These are phyloP conservation scores for Flagelloscypha sp. DNA, from an alignment of 768 basidiomycete genomes.

Conservation along the genomic window DNA sequence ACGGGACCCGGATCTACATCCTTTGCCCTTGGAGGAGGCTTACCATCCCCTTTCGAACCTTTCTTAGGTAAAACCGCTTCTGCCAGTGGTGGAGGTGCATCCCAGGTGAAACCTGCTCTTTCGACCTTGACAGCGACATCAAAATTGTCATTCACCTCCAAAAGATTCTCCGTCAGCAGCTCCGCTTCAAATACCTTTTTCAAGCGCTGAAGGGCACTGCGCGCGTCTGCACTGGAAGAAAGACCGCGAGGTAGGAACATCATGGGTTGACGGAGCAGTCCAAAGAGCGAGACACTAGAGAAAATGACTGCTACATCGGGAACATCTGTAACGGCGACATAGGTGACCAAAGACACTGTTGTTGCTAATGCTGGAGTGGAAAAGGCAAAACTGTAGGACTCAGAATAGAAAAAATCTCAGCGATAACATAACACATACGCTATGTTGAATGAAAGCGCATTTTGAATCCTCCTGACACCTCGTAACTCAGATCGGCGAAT, in stretches of 20 bases:
- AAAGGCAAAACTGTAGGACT: conserved; percentile 46
- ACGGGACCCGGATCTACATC: conserved; percentile 32
- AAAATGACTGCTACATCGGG: conserved; percentile 67
- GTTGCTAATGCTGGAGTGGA: conserved; percentile 59
- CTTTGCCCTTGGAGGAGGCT: conserved; percentile 9
- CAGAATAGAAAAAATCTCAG: conserved; percentile 14
- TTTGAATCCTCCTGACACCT: conserved; percentile 48
- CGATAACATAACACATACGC: conserved; percentile 13
- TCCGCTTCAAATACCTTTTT: conserved; percentile 48
- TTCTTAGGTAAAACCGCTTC: conserved; percentile 14
- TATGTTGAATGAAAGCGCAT: conserved; percentile 57
- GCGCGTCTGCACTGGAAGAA: conserved; percentile 55
- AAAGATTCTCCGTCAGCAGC: conserved; percentile 30
- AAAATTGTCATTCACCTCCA: conserved; percentile 36
- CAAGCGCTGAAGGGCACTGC: conserved; percentile 50
- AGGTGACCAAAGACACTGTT: conserved; percentile 59
- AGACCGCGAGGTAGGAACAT: conserved; percentile 57
- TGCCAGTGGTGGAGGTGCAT: conserved; percentile 48
- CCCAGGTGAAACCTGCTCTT: conserved; percentile 63
- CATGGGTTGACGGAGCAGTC: conserved; percentile 63
- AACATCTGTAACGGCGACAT: conserved; percentile 42
- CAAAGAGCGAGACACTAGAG: conserved; percentile 44
- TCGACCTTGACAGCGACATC: conserved; percentile 40
- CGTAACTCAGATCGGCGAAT: conserved; percentile 47
- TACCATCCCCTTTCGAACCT: too few relatives aligned